Percentiles rank a stretch among this genome's conserved stretches.
phyloP scores from a whole-genome alignment of 2,329 filamentous ascomycete species.

The Grosmannia clavigera region DNA sequence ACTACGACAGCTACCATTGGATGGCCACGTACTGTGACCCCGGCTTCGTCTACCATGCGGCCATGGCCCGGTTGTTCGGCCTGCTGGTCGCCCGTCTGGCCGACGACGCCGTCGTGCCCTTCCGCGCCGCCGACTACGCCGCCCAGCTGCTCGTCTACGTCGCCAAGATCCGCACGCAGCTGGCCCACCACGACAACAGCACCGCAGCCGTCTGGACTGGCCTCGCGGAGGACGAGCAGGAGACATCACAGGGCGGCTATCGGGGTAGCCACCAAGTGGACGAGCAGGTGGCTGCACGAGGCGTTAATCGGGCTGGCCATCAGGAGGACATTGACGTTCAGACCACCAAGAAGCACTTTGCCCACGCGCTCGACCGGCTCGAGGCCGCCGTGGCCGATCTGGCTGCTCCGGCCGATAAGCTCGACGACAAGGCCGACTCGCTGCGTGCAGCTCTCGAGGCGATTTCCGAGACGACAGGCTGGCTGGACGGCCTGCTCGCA shows the following conservation, averaged over 20 bases:
- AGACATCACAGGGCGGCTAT: constrained; percentile 5
- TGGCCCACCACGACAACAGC: constrained; percentile 18
- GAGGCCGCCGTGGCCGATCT: constrained; percentile 21
- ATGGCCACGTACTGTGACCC: constrained; percentile 71
- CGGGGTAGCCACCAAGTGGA: not conserved
- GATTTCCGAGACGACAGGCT: constrained; percentile 21
- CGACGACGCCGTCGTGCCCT: constrained; percentile 48
- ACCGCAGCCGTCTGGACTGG: not conserved
- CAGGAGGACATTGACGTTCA: not conserved
- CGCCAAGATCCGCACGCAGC: constrained; percentile 35
- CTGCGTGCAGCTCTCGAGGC: constrained; percentile 14
- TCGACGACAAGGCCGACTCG: constrained; percentile 31
- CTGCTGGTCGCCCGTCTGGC: constrained; percentile 48
- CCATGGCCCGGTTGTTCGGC: constrained; percentile 54
- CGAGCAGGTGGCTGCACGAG: constrained; percentile 18
- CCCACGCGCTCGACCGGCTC: constrained; percentile 16
- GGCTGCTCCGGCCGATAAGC: constrained; percentile 24
- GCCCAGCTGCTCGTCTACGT: constrained; percentile 40
- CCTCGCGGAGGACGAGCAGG: constrained; percentile 21
- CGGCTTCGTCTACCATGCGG: constrained; percentile 51
- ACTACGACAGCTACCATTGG: constrained; percentile 86
- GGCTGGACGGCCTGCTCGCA: constrained; percentile 54
- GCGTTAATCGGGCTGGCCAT: not conserved
- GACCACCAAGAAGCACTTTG: not conserved
- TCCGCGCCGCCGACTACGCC: constrained; percentile 55